Evolutionary conservation across 2,329 filamentous ascomycete genomes (phyloP), one percentile per base, ranked within the genome.

Genomic region (Curvularia hawaiiensis): DNA sequence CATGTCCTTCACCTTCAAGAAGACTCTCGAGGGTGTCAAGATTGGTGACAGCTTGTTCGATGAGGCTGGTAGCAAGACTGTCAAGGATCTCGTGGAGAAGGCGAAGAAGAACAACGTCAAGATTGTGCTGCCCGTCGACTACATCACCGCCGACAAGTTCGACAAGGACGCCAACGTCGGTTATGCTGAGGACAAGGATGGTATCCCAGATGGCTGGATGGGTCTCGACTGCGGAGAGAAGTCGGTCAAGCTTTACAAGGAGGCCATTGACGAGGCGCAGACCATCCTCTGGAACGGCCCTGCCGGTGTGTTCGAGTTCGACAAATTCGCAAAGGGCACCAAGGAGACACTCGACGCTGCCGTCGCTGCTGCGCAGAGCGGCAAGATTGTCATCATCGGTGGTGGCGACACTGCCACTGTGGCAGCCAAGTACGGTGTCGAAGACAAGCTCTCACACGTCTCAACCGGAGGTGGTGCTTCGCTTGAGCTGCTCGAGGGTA

Each of bases 1-100:
- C 72, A 99, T 99, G 95, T 93, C 95, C 63, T 99, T 98, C 84
- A 99, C 95, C 71, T 99, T 99, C 87, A 98, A 98, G 87, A 99
- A 99, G 87, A 94, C 92, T n/a, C 86, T 98, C 56, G 87, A 97
- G 81, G 84, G 86, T 76, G 88, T 98, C 74, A 85, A 88, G 79
- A 99, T 99, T 67, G 95, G 95, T 61, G 88, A 88, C 83, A 95
- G 83, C 51, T 85, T 99, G 72, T 99, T 96, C 77, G 95, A 99
- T 72, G 91, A 97, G 83, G 89, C 89, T 51, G 95, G 95, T 69
- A 86, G 90, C 84, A 92, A 97, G 88, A 97, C 91, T 41, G 94
- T 98, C 58, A 87, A 84, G 61, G 83, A 90, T 71, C 86, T 99
- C 64, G 85, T 97, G 63, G 89, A 94, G 81, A 99, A 98, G 88